Base-by-base conservation (phyloP, 177 flowering plant genomes). In the Vitis hybrid region DNA sequence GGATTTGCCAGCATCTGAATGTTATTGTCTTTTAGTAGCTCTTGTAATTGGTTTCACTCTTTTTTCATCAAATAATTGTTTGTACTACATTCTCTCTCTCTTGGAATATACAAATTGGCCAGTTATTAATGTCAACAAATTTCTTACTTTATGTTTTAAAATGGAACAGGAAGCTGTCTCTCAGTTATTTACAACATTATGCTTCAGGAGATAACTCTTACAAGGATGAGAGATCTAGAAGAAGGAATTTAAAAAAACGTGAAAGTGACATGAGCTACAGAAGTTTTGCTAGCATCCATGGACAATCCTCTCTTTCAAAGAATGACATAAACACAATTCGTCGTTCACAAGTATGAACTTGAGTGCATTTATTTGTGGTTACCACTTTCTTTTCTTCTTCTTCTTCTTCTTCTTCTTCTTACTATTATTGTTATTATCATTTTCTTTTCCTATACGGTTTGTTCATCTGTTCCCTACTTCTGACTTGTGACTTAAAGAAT, bases 111-210 rank as follows among this genome's bases (percentile, higher is more conserved):
- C 45, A 39, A 39, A 39, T 39, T 39, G 45, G 45, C 45, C 45
- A 39, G n/a, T 10, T 19, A 67, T 29, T 65, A 31, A 64, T 58
- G 51, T 57, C 59, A 51, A 45, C 21, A 2, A 39, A 61, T 68
- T 70, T 71, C 68, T 21, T 31, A 48, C 69, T 58, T 55, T 60
- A 48, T 66, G 51, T 69, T 55, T 56, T 3, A 48, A 10, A 61
- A 22, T 73, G 80, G 65, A 78, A 72, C 90, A 94, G 99, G 92
- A 89, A 78, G 79, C 89, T 94, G 73, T 90, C 97, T 16, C 86
- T 90, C 66, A 85, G 78, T 79, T 87, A 89, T 78, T 75, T 85
- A 64, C 96, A 90, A 62, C 83, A 79, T 67, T 70, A 87, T 75
- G 75, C 87, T 67, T 78, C 81, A 15, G 88, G 79, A 69, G 71